phyloP scores from a whole-genome alignment of 257 asterid species.

The Lantana camara region DNA sequence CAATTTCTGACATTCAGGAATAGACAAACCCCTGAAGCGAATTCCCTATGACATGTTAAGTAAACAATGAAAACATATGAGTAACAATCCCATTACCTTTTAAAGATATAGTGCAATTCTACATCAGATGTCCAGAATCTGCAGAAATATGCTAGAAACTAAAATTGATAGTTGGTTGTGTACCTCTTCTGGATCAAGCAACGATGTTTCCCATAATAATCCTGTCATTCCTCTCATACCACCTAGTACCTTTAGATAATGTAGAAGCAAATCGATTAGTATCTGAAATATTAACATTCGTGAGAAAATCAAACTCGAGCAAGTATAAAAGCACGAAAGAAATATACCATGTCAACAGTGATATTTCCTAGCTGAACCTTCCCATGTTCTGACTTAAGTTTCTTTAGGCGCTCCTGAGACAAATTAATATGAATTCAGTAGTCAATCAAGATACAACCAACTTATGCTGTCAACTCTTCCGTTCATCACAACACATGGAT shows the following conservation, averaged over 20 bases:
- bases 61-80: constrained; percentile 20
- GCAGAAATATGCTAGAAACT: constrained; percentile 18
- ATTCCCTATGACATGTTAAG: constrained; percentile 66
- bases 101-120: not conserved
- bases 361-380: constrained; percentile 84
- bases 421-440: constrained; percentile 4
- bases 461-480: not conserved
- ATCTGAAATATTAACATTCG: constrained; percentile 6
- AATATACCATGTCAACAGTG: constrained; percentile 77
- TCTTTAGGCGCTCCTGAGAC: constrained; percentile 76
- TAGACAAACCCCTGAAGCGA: constrained; percentile 93
- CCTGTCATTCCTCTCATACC: constrained; percentile 99
- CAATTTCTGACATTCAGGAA: constrained; percentile 95
- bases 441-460: constrained; percentile 2
- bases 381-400: constrained; percentile 76
- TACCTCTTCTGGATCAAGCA: constrained; percentile 99
- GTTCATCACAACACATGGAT: constrained; percentile 18
- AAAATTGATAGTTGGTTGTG: not conserved
- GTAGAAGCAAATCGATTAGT: constrained; percentile 5
- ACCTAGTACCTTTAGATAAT: constrained; percentile 77
- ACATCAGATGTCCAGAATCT: not conserved
- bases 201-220: constrained; percentile 96
- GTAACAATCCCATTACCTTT: not conserved
- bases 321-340: constrained; percentile 4
- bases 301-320: not conserved